Base-by-base conservation (phyloP, 1,284 basidiomycete genomes). In the Moesziomyces sp. region DNA sequence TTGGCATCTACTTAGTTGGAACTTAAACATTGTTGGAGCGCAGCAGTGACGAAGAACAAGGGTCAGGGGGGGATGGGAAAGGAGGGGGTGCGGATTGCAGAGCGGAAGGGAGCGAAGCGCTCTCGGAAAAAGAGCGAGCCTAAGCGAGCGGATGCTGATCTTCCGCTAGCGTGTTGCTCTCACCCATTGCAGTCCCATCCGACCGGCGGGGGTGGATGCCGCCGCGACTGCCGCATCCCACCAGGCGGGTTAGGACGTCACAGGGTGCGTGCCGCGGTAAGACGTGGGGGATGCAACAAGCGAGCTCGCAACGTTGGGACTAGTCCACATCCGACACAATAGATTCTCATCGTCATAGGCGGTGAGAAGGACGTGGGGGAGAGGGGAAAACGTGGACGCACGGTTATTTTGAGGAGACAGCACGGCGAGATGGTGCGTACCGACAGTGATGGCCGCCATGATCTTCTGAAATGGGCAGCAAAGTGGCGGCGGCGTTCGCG, bases 71-170 rank as follows among this genome's bases (percentile, higher is more conserved):
- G 2, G 30, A 26, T 30, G 30, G 30, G 10, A 10, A 9, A 10
- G 30, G 35, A 38, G 35, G 16, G 13, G 35, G 16, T 13, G 35
- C 5, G 14, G 38, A 5, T 16, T 6, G 35, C 8, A 40, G 38
- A 18, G 18, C 38, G 14, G 38, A 18, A 8, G 38, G 38, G 16
- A 18, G 38, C 5, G 4, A 18, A 14, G 38, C 16, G 38, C 38
- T 40, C 6, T 18, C 14, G 13, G 38, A 14, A 6, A 6, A 35
- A 13, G 35, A 35, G 14, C 10, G 19, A 19, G 9, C 7, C 10
- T 55, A 45, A 45, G 44, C 56, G 59, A 62, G 53, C 60, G 60
- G 60, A 38, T 56, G 53, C 45, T 34, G 53, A 56, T 43, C 60
- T 46, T 62, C 60, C 60, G 60, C 26, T 8, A 10, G 40, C 40